These are phyloP conservation scores for Eimeria necatrix DNA, from an alignment of 169 alveolate species.

Conservation along the genomic window DNA sequence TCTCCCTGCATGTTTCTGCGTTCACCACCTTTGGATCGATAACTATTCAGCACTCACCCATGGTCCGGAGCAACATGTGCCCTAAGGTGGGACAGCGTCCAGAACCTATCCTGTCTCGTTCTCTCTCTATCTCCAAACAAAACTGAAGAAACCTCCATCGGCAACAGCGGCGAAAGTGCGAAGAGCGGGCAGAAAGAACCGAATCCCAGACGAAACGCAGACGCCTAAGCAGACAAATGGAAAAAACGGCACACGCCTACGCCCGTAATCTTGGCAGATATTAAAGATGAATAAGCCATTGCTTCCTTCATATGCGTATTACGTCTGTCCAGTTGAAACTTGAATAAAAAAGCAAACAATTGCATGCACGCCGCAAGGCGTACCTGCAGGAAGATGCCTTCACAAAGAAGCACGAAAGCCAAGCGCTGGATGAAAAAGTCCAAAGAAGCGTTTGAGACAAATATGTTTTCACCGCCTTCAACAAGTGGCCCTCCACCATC, in stretches of 20 bases:
- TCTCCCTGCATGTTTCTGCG: background rate
- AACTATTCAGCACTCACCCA: constrained; percentile 53
- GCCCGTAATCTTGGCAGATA: too few relatives aligned
- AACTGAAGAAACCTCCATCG: constrained; percentile 50
- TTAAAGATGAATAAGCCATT: too few relatives aligned
- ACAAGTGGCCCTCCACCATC: constrained; percentile 54
- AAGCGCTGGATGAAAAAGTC: constrained; percentile 79
- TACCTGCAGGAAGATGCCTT: constrained; percentile 80
- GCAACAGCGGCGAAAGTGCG: constrained; percentile 65
- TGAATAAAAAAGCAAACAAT: too few relatives aligned
- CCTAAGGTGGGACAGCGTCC: constrained; percentile 80
- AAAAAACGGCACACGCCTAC: background rate
- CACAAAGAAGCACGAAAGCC: constrained; percentile 51
- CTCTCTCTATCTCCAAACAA: constrained; percentile 76
- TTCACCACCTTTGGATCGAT: background rate
- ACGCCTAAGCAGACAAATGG: constrained; percentile 57
- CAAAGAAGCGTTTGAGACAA: constrained; percentile 63
- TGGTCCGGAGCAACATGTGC: constrained; percentile 79
- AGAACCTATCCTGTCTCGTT: constrained; percentile 57
- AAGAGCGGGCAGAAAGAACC: constrained; percentile 77
- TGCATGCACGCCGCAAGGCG: background rate
- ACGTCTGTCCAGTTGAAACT: too few relatives aligned
- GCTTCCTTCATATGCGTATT: too few relatives aligned
- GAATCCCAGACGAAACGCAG: constrained; percentile 79
- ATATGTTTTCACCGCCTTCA: constrained; percentile 24